Evolutionary conservation across 192 early-diverging fungal species (phyloP), one percentile per base, ranked within the genome.

Genomic region (Cladochytrium replicatum): DNA sequence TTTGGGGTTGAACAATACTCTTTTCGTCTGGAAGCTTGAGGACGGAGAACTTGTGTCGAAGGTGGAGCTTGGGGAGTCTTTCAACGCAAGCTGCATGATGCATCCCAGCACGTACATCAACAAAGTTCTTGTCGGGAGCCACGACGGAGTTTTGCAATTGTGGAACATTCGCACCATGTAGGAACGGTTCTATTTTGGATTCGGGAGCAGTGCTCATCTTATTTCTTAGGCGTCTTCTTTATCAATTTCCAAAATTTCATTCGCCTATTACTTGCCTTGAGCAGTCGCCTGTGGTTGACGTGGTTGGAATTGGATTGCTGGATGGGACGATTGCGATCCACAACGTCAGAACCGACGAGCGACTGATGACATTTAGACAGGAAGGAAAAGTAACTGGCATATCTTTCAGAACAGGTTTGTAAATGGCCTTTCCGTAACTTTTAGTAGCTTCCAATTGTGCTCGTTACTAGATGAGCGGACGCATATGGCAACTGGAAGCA

Each of bases 41-140:
- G 50, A 54, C n/a, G 61, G 57, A n/a, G n/a, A n/a, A n/a, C n/a
- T n/a, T n/a, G n/a, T n/a, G n/a, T n/a, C n/a, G n/a, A n/a, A n/a
- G n/a, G n/a, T n/a, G n/a, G n/a, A n/a, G 43, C 89, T 92, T 67
- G 83, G 75, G 54, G 58, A 70, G 17, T 51, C 69, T 0, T 93
- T 93, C 60, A 72, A 73, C 23, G 68, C 82, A 5, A 84, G 91
- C 4, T 50, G 72, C 0, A 54, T 94, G 7, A 66, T 97, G 32
- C 96, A 99, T 50, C 96, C 96, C 21, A 86, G 80, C 71, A 96
- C 96, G 1, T 99, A 97, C 71, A 61, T 99, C 27, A 97, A 99
- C 76, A 99, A 99, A 64, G 71, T 99, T 5, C 68, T 97, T 3
- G 60, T 97, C 11, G 88, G 76, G 22, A 88, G 86, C 55, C 75